Conservation (phyloP, 1,284 basidiomycete genomes). For the Pulveroboletus sp. region DNA sequence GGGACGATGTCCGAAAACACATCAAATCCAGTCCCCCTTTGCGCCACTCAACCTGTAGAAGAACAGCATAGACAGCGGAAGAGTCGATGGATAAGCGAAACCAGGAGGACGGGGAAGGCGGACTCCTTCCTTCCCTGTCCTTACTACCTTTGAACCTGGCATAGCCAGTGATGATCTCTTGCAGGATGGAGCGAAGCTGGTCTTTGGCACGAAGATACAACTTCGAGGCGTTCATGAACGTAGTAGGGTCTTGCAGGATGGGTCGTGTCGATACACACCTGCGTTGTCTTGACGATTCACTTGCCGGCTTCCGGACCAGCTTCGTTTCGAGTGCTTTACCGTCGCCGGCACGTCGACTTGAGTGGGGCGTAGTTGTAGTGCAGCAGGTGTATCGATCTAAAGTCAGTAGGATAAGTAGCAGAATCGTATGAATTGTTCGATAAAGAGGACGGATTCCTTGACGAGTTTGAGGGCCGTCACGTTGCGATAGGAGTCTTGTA, state of each 20-base stretch:
- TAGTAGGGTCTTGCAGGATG: too few species aligned
- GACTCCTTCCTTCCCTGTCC: constrained; percentile 91
- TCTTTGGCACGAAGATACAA: constrained; percentile 93
- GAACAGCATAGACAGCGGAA: constrained; percentile 90
- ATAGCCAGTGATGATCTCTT: constrained; percentile 91
- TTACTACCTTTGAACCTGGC: constrained; percentile 90
- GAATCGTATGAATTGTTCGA: constrained; percentile 67
- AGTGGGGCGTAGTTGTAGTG: constrained; percentile 85
- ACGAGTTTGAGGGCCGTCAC: constrained; percentile 96
- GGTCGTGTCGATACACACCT: constrained; percentile 64
- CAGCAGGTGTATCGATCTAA: constrained; percentile 94
- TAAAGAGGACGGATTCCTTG: constrained; percentile 74
- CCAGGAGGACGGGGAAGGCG: neutral
- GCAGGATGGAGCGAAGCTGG: constrained; percentile 91
- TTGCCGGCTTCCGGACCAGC: constrained; percentile 86
- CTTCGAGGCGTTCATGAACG: constrained; percentile 97
- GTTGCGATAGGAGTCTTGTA: constrained; percentile 87
- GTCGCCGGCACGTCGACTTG: constrained; percentile 95
- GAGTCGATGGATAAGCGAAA: neutral
- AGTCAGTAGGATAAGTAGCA: neutral
- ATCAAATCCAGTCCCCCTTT: constrained; percentile 28
- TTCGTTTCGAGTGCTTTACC: constrained; percentile 87
- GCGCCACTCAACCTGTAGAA: constrained; percentile 75
- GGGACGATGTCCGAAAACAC: neutral
- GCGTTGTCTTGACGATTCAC: constrained; percentile 98